Evolutionary conservation across 2,329 filamentous ascomycete species (phyloP).

Genomic region (Colletotrichum magnum): DNA sequence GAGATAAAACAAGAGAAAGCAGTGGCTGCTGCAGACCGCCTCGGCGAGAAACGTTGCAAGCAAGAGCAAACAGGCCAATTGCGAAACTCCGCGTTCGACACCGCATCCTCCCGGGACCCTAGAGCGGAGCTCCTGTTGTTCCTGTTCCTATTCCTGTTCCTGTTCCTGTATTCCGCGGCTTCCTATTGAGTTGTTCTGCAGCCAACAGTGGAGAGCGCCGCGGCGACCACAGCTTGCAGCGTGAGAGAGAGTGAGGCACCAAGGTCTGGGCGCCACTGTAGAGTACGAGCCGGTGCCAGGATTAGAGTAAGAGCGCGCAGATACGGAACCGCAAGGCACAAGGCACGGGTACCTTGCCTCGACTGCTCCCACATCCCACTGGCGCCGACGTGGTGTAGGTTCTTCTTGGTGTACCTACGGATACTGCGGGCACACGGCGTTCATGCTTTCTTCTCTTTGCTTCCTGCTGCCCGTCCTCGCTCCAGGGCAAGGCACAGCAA

Average conservation of each 20-base stretch:
- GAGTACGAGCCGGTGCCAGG: constrained; percentile 9
- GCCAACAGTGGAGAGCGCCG: constrained; percentile 6
- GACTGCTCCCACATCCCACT: constrained; percentile 28
- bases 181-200: constrained; percentile 11
- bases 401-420: too few relatives aligned
- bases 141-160: constrained; percentile 12
- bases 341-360: constrained; percentile 30
- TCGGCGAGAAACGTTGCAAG: constrained; percentile 9
- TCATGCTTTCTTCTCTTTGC: constrained; percentile 10
- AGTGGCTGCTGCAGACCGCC: constrained; percentile 17
- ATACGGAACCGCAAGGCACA: constrained; percentile 27
- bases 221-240: background rate
- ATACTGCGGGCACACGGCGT: too few relatives aligned
- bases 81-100: background rate
- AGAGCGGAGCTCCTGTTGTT: background rate
- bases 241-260: background rate
- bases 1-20: background rate
- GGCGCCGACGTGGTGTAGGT: background rate
- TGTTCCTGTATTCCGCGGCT: constrained; percentile 15
- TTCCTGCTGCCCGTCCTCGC: constrained; percentile 10
- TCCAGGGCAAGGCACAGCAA: background rate
- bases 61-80: constrained; percentile 14
- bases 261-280: background rate
- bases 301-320: constrained; percentile 6
- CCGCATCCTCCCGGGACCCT: background rate